Evolutionary conservation across 768 basidiomycete species (phyloP).

Genomic region (Pisolithus tinctorius): DNA sequence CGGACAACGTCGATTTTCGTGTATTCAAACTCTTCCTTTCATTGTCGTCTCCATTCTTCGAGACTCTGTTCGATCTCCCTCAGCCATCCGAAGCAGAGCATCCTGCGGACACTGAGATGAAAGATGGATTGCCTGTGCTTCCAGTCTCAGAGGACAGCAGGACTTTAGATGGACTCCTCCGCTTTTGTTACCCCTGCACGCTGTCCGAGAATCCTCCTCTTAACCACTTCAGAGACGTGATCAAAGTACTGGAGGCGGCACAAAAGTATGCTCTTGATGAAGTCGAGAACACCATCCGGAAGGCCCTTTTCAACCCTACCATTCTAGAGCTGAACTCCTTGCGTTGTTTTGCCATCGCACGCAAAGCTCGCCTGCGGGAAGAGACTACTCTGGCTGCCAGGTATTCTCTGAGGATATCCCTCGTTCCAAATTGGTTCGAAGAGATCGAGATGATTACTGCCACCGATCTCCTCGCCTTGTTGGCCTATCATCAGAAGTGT

Average conservation of each 20-base stretch:
- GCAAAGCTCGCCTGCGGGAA: conserved; percentile 14
- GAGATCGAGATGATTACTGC: conserved; percentile 24
- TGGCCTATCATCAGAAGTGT: conserved; percentile 15
- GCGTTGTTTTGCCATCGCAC: conserved; percentile 27
- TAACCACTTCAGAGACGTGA: conserved; percentile 3
- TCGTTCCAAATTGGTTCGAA: conserved; percentile 15
- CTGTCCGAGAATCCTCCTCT: conserved; percentile 12
- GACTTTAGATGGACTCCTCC: conserved; percentile 18
- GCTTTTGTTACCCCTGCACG: conserved; percentile 22
- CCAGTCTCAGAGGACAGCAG: conserved; percentile 14
- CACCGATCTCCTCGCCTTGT: conserved; percentile 17
- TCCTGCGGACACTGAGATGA: conserved; percentile 5
- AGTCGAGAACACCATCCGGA: conserved; percentile 14
- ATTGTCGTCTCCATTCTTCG: conserved; percentile 30
- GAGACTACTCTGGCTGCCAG: conserved; percentile 24
- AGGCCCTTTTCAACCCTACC: conserved; percentile 14
- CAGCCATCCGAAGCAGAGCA: conserved; percentile 10
- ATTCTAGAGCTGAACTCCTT: conserved; percentile 18
- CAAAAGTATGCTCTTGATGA: conserved; percentile 11
- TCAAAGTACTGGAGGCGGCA: conserved; percentile 10
- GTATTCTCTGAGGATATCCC: conserved; percentile 19
- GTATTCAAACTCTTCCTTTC: conserved; percentile 28
- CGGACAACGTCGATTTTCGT: conserved; percentile 25
- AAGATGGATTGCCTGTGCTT: conserved; percentile 16
- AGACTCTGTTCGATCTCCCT: conserved; percentile 24